phyloP scores from a whole-genome alignment of 225 moss, liverwort and hornwort genomes.

The Asterella californica region DNA sequence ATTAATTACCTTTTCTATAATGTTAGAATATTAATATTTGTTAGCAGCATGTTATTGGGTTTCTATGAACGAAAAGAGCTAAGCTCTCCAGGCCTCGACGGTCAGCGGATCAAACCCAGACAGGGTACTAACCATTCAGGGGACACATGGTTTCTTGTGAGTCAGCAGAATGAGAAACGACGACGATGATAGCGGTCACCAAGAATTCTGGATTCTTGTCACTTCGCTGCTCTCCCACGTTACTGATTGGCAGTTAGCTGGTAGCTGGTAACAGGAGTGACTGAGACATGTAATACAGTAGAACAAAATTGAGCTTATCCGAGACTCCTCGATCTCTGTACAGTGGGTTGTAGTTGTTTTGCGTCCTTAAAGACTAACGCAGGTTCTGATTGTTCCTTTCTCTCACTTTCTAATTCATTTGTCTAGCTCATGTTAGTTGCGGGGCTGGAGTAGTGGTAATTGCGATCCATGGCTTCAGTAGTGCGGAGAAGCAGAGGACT shows the following conservation, averaged over 20 bases:
- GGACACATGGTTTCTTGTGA: no score
- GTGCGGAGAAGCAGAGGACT: constrained; percentile 24
- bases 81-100: no score
- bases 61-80: no score
- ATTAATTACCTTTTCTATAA: no score
- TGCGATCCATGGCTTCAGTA: constrained; percentile 25
- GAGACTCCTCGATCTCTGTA: not conserved
- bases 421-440: not conserved
- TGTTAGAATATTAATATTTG: no score
- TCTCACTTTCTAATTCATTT: not conserved
- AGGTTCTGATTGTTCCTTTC: not conserved
- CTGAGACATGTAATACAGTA: not conserved
- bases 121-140: no score
- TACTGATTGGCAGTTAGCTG: not conserved
- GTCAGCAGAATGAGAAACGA: no score
- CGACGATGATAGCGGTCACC: no score
- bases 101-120: no score
- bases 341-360: not conserved
- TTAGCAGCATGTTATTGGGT: no score
- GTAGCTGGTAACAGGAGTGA: not conserved
- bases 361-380: not conserved
- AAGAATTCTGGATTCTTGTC: not conserved
- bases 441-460: not conserved
- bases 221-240: not conserved
- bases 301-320: not conserved